phyloP scores from a whole-genome alignment of 2,329 filamentous ascomycete species.

The Myriangium duriaei region DNA sequence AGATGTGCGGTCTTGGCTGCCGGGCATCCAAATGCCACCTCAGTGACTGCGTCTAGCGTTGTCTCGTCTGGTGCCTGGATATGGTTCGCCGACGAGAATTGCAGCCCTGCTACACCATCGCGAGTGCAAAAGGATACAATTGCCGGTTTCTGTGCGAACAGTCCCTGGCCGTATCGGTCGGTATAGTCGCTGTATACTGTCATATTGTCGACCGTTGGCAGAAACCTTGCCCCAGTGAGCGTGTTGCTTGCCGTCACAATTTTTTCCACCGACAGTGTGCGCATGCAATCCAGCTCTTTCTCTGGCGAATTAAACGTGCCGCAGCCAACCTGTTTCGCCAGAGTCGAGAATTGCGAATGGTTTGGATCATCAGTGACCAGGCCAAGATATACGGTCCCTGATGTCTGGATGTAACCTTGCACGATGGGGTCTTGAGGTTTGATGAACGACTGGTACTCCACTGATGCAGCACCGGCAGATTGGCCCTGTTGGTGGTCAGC shows the following conservation, averaged over 20 bases:
- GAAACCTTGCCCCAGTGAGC: constrained; percentile 15
- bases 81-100: not conserved
- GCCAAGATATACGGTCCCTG: constrained; percentile 29
- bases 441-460: constrained; percentile 36
- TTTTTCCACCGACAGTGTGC: constrained; percentile 18
- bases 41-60: not conserved
- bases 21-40: not conserved
- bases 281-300: constrained; percentile 27
- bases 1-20: constrained; percentile 19
- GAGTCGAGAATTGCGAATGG: constrained; percentile 27
- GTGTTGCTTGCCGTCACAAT: constrained; percentile 21
- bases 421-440: constrained; percentile 38
- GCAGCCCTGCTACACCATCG: constrained; percentile 1
- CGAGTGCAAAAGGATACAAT: not conserved
- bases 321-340: constrained; percentile 27
- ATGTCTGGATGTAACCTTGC: constrained; percentile 34
- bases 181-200: constrained; percentile 25
- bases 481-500: constrained; percentile 14
- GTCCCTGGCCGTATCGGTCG: constrained; percentile 13
- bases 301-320: constrained; percentile 13
- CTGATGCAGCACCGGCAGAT: constrained; percentile 17
- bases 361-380: constrained; percentile 16
- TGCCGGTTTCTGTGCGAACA: constrained; percentile 1
- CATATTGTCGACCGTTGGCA: constrained; percentile 12
- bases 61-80: not conserved